A percentile compares a stretch with the other conserved stretches of the same genome.
These are phyloP conservation scores for grape (Vitis vinifera) DNA, from an alignment of 164 flowering plant species.

Conservation along the genomic window DNA sequence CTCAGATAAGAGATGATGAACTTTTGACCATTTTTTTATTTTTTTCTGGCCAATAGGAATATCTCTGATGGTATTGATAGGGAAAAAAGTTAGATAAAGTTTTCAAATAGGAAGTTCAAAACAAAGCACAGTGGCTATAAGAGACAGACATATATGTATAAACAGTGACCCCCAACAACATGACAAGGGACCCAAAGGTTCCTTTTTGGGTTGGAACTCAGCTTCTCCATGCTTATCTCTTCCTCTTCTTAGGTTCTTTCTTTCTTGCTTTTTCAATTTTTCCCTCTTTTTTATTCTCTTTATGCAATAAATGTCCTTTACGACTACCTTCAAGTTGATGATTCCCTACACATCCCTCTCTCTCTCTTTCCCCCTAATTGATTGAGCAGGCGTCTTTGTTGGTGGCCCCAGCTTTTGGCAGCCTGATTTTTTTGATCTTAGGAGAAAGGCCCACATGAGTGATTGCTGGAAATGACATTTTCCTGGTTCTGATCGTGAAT, in stretches of 20 bases:
- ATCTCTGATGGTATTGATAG: conserved; percentile 16
- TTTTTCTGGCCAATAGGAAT: conserved; percentile 19
- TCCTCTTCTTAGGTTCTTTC: conserved; percentile 10
- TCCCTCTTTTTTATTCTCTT: conserved; percentile 10
- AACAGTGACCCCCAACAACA: conserved; percentile 52
- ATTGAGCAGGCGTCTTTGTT: conserved; percentile 31
- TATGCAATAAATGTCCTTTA: conserved; percentile 28
- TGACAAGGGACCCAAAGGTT: conserved; percentile 36
- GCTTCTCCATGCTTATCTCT: conserved; percentile 48
- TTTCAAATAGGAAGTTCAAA: conserved; percentile 20
- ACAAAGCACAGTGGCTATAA: conserved; percentile 22
- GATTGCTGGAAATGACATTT: conserved; percentile 21
- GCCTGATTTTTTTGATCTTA: conserved; percentile 31
- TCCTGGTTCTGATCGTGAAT: conserved; percentile 8
- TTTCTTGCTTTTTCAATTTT: background rate
- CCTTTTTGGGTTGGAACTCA: conserved; percentile 26
- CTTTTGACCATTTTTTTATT: conserved; percentile 35
- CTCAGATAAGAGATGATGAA: conserved; percentile 49
- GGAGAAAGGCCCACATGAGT: conserved; percentile 32
- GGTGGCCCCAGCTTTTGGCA: conserved; percentile 34
- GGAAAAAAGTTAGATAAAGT: conserved; percentile 6
- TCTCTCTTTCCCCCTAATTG: conserved; percentile 15
- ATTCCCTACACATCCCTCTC: conserved; percentile 8
- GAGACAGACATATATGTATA: conserved; percentile 34
- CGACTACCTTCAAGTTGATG: conserved; percentile 18